Percentiles rank a stretch among this genome's conserved stretches.
These are phyloP conservation scores for Sicyos baderoa DNA, from an alignment of 306 rosid genomes.

Conservation along the genomic window DNA sequence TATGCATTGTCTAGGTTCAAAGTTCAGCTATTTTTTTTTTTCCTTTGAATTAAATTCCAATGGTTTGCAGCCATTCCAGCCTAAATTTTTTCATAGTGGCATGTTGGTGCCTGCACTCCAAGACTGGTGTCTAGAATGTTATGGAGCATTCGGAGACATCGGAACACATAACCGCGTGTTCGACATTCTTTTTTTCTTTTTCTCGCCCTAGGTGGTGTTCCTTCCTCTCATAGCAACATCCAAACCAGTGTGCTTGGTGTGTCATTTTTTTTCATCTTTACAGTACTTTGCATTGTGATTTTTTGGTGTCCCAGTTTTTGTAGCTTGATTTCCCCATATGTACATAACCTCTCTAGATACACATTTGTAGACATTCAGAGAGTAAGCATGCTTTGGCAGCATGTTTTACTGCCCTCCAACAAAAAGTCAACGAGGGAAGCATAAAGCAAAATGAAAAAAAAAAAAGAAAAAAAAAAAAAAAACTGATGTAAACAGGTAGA, in stretches of 20 bases:
- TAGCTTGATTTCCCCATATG: constrained; percentile 54
- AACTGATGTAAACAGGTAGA: constrained; percentile 24
- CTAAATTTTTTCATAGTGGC: constrained; percentile 68
- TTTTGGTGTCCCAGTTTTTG: constrained; percentile 65
- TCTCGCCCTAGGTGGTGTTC: constrained; percentile 16
- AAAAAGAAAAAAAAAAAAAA: constrained; percentile 4
- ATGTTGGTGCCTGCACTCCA: constrained; percentile 40
- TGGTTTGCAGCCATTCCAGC: constrained; percentile 64
- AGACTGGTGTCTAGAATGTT: constrained; percentile 44
- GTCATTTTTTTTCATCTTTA: constrained; percentile 68
- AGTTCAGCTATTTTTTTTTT: constrained; percentile 27
- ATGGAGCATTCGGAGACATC: constrained; percentile 56
- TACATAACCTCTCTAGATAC: constrained; percentile 55
- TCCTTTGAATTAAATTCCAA: constrained; percentile 30
- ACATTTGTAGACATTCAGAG: constrained; percentile 48
- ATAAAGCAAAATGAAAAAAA: not conserved
- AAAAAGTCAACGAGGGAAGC: constrained; percentile 30
- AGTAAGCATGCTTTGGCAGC: constrained; percentile 73
- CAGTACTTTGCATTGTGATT: constrained; percentile 33
- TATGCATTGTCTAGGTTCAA: constrained; percentile 23
- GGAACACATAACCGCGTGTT: constrained; percentile 45
- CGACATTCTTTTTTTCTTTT: constrained; percentile 33
- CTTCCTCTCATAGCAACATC: constrained; percentile 14
- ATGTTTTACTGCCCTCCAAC: constrained; percentile 60
- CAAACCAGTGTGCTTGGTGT: constrained; percentile 46